Base-by-base conservation (phyloP, 73 alveolate species). In the Stentor coeruleus region DNA sequence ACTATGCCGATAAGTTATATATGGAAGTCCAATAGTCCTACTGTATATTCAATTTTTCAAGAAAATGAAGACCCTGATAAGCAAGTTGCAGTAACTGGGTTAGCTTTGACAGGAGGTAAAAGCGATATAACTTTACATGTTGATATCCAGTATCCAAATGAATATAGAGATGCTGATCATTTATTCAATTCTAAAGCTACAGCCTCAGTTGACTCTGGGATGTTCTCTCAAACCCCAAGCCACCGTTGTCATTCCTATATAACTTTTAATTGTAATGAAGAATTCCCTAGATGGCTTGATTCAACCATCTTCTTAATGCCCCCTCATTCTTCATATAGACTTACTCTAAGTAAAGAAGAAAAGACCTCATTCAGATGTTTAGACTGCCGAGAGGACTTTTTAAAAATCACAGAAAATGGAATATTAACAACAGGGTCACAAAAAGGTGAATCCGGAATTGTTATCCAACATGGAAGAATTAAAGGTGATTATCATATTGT, bases 91-190 rank as follows among this genome's bases (percentile, higher is more conserved):
- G 79, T 66, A 33, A 66, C 79, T 1, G 79, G 79, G 49, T 33
- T 66, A 26, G 79, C 79, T 26, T 66, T 66, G 33, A 0, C 79
- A 66, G 42, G 42, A 20, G 79, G 79, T 2, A 66, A 66, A 66
- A 66, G 79, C 33, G 41, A 58, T 38, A 79, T 85, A 41, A 59
- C 84, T 3, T 58, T 88, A 4, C 66, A 73, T 39, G 57, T 88
- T 66, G 94, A 87, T 33, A 85, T 88, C 36, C 91, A 88, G 39
- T 88, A 88, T 81, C 94, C 94, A n/a, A 55, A 77, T 2, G 84
- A 85, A 38, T 88, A 88, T 60, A 79, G 72, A 1, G 38, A 80
- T 26, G 89, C 81, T 15, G 81, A 81, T 72, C 88, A 88, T 77
- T 79, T 79, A 59, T 88, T 88, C 84, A 40, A 36, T 38, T 72